Conservation (phyloP, 768 basidiomycete species). For the Cystobasidium ongulense region DNA sequence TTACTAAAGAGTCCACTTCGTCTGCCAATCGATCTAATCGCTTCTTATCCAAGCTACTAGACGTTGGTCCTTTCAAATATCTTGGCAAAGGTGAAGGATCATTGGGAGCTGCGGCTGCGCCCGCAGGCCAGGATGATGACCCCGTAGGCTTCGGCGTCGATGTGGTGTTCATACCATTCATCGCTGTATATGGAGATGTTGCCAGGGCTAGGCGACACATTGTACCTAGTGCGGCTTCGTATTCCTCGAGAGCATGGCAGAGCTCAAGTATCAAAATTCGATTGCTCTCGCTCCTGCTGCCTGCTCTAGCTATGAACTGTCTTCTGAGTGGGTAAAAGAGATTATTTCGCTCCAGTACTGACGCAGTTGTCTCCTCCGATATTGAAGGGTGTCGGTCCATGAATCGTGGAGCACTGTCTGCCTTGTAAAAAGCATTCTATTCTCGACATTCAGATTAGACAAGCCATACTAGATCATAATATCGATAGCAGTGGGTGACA, state of each 20-base stretch:
- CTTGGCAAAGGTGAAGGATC: too few species aligned
- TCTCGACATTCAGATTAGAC: neutral
- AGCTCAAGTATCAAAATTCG: conserved; percentile 17
- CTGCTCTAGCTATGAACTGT: conserved; percentile 1
- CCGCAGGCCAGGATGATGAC: too few species aligned
- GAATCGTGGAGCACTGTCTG: neutral
- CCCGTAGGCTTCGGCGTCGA: neutral
- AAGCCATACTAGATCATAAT: neutral
- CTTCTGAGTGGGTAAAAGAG: conserved; percentile 18
- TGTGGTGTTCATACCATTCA: neutral
- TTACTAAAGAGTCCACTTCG: conserved; percentile 28
- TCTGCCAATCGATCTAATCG: conserved; percentile 7
- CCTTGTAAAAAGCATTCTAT: neutral
- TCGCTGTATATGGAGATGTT: neutral
- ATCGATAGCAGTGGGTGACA: neutral
- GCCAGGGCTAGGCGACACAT: neutral
- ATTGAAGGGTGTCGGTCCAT: neutral
- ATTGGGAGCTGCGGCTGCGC: neutral
- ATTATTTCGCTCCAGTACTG: conserved; percentile 6
- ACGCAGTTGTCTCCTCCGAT: neutral
- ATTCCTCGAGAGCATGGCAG: conserved; percentile 29
- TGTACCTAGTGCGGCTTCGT: neutral
- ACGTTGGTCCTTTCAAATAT: too few species aligned
- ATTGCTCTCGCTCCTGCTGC: conserved; percentile 17
- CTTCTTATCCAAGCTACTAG: neutral